Conservation (phyloP, 306 rosid genomes). For the Hylodesmum podocarpum region DNA sequence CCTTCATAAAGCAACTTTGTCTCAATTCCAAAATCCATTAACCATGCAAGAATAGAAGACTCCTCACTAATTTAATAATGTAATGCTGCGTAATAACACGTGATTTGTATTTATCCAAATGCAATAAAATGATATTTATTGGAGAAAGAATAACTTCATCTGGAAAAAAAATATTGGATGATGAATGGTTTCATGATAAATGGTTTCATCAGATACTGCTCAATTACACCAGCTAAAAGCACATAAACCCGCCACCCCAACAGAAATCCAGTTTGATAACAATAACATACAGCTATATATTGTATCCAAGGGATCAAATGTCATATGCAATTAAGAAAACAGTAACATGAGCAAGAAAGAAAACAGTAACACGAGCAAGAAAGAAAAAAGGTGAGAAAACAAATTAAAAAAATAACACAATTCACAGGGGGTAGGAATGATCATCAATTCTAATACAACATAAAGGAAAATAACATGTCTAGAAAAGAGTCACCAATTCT, state of each 20-base stretch:
- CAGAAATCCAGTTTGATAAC: not conserved
- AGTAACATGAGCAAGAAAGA: not conserved
- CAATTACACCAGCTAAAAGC: not conserved
- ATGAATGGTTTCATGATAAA: not conserved
- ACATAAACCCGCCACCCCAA: not conserved
- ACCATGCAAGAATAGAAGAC: not conserved
- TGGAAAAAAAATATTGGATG: not conserved
- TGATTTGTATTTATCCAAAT: not conserved
- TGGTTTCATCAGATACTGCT: not conserved
- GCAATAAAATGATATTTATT: not conserved
- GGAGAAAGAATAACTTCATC: not conserved
- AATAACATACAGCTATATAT: not conserved
- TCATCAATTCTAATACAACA: not conserved
- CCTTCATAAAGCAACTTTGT: not conserved
- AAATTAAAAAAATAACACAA: not conserved
- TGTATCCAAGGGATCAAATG: not conserved
- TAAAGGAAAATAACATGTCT: not conserved
- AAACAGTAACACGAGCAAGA: not conserved
- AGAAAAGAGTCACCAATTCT: not conserved
- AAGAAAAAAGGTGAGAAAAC: not conserved
- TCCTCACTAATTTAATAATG: not conserved
- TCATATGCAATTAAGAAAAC: not conserved
- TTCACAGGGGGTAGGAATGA: not conserved
- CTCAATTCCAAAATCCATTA: conserved; percentile 6
- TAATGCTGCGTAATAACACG: not conserved